These are phyloP conservation scores for Phytophthora nicotianae DNA, from an alignment of 352 stramenopile genomes.

Conservation along the genomic window DNA sequence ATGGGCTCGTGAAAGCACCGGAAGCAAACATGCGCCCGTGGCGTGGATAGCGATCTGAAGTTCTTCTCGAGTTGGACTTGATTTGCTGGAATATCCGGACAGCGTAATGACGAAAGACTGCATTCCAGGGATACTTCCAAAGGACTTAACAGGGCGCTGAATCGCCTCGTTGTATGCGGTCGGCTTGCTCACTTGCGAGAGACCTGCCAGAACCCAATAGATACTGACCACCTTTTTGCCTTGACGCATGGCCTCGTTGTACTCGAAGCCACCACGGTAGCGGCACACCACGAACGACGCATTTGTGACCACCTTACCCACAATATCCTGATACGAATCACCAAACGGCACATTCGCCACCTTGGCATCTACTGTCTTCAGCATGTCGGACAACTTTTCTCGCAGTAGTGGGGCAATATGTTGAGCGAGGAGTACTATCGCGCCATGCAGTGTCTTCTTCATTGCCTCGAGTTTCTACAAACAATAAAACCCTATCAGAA, in stretches of 20 bases:
- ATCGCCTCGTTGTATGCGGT: slow-evolving; percentile 54
- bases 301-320: slow-evolving; percentile 78
- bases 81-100: slow-evolving; percentile 81
- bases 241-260: slow-evolving; percentile 73
- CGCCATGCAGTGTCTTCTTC: slow-evolving; percentile 53
- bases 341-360: slow-evolving; percentile 78
- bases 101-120: slow-evolving; percentile 83
- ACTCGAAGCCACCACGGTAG: slow-evolving; percentile 83
- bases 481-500: slow-evolving; percentile 1
- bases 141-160: slow-evolving; percentile 60
- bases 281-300: slow-evolving; percentile 83
- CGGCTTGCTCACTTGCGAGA: slow-evolving; percentile 40
- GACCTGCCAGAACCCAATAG: slow-evolving; percentile 76
- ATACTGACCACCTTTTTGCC: slow-evolving; percentile 79
- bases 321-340: slow-evolving; percentile 76
- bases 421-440: slow-evolving; percentile 76
- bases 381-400: slow-evolving; percentile 64
- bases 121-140: slow-evolving; percentile 80
- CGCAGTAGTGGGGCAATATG: slow-evolving; percentile 73
- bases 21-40: slow-evolving; percentile 84
- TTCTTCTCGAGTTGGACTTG: slow-evolving; percentile 77
- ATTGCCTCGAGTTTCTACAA: slow-evolving; percentile 56
- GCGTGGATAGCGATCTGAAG: slow-evolving; percentile 85
- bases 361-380: slow-evolving; percentile 77
- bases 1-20: slow-evolving; percentile 80